Evolutionary conservation across 352 stramenopile genomes (phyloP).

Genomic region (Pythium sp.): DNA sequence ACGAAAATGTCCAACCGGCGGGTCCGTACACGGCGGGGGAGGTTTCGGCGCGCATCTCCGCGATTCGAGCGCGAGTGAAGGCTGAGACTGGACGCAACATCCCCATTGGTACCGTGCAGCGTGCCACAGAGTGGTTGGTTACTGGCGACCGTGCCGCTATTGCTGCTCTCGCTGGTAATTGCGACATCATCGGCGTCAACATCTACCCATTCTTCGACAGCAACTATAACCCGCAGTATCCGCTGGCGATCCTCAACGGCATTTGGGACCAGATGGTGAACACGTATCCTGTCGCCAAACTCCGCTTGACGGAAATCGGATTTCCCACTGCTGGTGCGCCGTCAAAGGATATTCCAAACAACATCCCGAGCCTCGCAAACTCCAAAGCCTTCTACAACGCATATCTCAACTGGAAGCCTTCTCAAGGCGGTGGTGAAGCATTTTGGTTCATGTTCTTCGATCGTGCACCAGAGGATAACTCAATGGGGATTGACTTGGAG

Average conservation of each 20-base stretch:
- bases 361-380: slow-evolving; percentile 49
- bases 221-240: slow-evolving; percentile 44
- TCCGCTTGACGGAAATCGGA: slow-evolving; percentile 67
- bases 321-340: slow-evolving; percentile 44
- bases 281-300: slow-evolving; percentile 43
- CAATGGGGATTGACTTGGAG: slow-evolving; percentile 50
- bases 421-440: slow-evolving; percentile 33
- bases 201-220: slow-evolving; percentile 78
- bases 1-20: slow-evolving; percentile 64
- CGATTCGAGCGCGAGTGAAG: slow-evolving; percentile 29
- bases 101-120: slow-evolving; percentile 71
- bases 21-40: slow-evolving; percentile 39
- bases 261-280: slow-evolving; percentile 56
- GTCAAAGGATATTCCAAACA: slow-evolving; percentile 9
- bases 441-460: slow-evolving; percentile 89
- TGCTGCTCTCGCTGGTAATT: slow-evolving; percentile 37
- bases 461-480: slow-evolving; percentile 43
- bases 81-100: slow-evolving; percentile 32
- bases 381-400: slow-evolving; percentile 57
- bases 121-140: slow-evolving; percentile 58
- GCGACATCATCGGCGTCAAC: slow-evolving; percentile 79
- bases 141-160: slow-evolving; percentile 30
- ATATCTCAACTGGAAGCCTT: slow-evolving; percentile 60
- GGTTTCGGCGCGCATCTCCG: slow-evolving; percentile 32
- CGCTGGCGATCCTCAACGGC: slow-evolving; percentile 48